Evolutionary conservation across 2,329 filamentous ascomycete species (phyloP), one percentile per base, ranked within the genome.

Genomic region (Cercospora janseana): DNA sequence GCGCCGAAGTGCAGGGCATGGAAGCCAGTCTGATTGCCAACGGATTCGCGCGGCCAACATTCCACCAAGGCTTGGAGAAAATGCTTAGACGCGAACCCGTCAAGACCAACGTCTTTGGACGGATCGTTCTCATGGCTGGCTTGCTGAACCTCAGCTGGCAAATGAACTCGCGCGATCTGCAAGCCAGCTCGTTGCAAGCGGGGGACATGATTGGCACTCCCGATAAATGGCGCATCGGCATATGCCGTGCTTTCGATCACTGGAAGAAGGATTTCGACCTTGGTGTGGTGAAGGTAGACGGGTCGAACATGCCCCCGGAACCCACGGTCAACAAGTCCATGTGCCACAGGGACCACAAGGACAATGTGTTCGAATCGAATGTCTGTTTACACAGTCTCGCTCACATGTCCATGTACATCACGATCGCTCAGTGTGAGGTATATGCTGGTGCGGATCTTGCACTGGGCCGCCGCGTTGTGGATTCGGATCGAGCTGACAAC

Each of bases 341-440:
- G 20, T 55, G 56, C 53, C 46, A 51, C 41, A 35, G 51, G 13
- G 67, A 75, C 23, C 70, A 75, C 34, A 82, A 85, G 61, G 82
- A 87, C 54, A 85, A 85, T 60, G 84, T 94, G 23, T 92, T 93
- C 61, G 89, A 96, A 67, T 90, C 86, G 56, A 82, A 89, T 15
- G 94, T 87, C 2, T 92, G 95, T 21, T 75, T 97, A 35, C 91
- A 97, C 65, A 89, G 95, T 62, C 76, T 98, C 9, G 93, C 93
- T 0, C 93, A 97, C 69, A 96, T 98, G 88, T 89, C 90, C 3
- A 95, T 95, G 80, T 90, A 97, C 65, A 90, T 95, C 18, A 92
- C 97, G 65, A 89, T 97, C 46, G 88, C 95, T n/a, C 92, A 97
- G 68, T 92, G 90, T 63, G 92, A 97, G 70, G 94, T 97, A 58